Base-by-base conservation (phyloP, 257 asterid genomes). In the Petunia secreta region DNA sequence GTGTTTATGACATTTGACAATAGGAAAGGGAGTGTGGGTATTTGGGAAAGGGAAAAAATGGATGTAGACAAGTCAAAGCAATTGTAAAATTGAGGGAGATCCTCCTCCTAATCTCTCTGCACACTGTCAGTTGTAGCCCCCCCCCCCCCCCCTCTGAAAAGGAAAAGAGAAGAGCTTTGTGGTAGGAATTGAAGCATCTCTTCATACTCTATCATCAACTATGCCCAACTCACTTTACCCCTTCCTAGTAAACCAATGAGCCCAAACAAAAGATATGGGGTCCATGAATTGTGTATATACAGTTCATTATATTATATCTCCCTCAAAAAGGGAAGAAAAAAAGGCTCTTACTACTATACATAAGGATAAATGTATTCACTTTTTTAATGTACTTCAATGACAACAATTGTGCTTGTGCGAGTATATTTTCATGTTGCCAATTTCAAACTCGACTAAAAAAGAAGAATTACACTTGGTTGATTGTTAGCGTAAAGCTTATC, bases 11-110 rank as follows among this genome's bases (percentile, higher is more conserved):
- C 25, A 25, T 25, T 25, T 15, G 16, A 63, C 2, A 1, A 8
- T 5, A 73, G 9, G 48, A 78, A 60, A 10, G 5, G 4, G 6
- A 52, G 10, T 57, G 10, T 66, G 79, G 81, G 64, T 54, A 75
- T 46, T 39, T 16, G 41, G 41, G 83, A 75, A 63, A 82, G 60
- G 11, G n/a, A 54, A 38, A 62, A 36, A 41, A 41, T 1, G 11
- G 85, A 83, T 39, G 66, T 63, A 4, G 89, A 86, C 87, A 67
- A 57, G 80, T 81, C 89, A 83, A 83, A 77, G 80, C 73, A 66
- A 54, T 83, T 86, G 87, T 79, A 75, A 81, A 81, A 68, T 82
- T 81, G 77, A 82, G 87, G 85, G 89, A 84, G 89, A 84, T 84
- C 79, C 68, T 67, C 69, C 52, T 37, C 53, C 75, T 39, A 34